phyloP scores from a whole-genome alignment of 768 basidiomycete species.

The Epithele typhae region DNA sequence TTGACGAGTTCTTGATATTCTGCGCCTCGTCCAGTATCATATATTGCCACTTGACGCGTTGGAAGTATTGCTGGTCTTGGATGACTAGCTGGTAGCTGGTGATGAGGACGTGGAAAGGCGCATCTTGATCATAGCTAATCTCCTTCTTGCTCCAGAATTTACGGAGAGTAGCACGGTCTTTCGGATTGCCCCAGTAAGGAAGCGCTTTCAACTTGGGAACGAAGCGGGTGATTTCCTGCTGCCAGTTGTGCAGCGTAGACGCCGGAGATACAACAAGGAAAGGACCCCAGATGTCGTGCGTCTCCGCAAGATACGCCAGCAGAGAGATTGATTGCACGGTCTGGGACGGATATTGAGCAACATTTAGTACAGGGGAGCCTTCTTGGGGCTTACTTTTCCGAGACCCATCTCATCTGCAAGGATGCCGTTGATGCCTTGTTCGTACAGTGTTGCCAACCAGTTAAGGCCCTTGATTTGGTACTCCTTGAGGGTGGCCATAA shows the following conservation, averaged over 20 bases:
- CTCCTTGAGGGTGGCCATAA: constrained; percentile 95
- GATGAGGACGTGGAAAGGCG: constrained; percentile 94
- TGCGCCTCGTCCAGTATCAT: constrained; percentile 99
- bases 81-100: constrained; percentile 97
- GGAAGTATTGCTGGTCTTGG: constrained; percentile 97
- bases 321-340: constrained; percentile 98
- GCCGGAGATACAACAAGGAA: constrained; percentile 97
- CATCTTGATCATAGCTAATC: constrained; percentile 90
- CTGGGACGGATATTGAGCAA: constrained; percentile 30
- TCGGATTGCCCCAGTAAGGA: constrained; percentile 98
- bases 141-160: constrained; percentile 99
- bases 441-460: constrained; percentile 96
- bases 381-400: constrained; percentile 54
- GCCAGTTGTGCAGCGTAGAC: constrained; percentile 98
- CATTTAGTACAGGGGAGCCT: too few species aligned
- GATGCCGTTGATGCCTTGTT: constrained; percentile 99
- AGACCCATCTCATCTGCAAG: constrained; percentile 99
- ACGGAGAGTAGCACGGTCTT: constrained; percentile 89
- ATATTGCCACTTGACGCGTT: constrained; percentile 98
- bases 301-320: constrained; percentile 92
- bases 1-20: constrained; percentile 97
- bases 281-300: constrained; percentile 98
- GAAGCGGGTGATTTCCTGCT: constrained; percentile 95
- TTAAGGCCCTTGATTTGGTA: constrained; percentile 98
- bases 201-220: constrained; percentile 91